Conservation (phyloP, 2,329 filamentous ascomycete species). For the Fusarium albidum region DNA sequence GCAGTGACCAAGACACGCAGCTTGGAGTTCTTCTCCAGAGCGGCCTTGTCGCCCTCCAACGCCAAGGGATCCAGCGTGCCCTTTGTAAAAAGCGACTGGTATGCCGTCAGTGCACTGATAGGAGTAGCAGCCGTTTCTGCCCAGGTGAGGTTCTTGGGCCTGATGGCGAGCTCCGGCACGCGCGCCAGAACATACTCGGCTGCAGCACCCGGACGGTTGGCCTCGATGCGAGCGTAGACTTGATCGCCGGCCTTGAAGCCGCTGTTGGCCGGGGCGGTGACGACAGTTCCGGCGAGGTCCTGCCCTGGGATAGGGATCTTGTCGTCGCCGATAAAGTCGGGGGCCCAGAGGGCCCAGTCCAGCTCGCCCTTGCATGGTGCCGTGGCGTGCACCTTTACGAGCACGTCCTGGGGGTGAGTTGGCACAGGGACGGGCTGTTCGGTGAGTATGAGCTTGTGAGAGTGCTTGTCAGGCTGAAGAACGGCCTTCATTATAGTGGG, state of each 20-base stretch:
- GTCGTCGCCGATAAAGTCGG: constrained; percentile 31
- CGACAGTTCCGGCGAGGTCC: constrained; percentile 50
- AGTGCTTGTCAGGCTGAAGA: constrained; percentile 24
- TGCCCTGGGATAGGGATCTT: constrained; percentile 44
- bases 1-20: constrained; percentile 18
- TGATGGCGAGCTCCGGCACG: constrained; percentile 43
- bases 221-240: constrained; percentile 28
- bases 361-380: constrained; percentile 45
- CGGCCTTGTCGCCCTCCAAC: neutral
- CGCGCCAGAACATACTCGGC: constrained; percentile 27
- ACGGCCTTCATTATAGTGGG: constrained; percentile 25
- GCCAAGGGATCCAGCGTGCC: constrained; percentile 4
- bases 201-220: constrained; percentile 13
- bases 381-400: constrained; percentile 45
- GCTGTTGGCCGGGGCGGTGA: constrained; percentile 37
- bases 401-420: constrained; percentile 36
- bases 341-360: constrained; percentile 39
- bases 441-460: constrained; percentile 21
- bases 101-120: constrained; percentile 51
- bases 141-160: constrained; percentile 45
- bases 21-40: constrained; percentile 3
- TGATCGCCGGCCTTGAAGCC: constrained; percentile 30
- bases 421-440: constrained; percentile 27
- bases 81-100: constrained; percentile 45
- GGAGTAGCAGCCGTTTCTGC: constrained; percentile 49